phyloP scores from a whole-genome alignment of 208 protist species.

The Crithidia fasciculata region DNA sequence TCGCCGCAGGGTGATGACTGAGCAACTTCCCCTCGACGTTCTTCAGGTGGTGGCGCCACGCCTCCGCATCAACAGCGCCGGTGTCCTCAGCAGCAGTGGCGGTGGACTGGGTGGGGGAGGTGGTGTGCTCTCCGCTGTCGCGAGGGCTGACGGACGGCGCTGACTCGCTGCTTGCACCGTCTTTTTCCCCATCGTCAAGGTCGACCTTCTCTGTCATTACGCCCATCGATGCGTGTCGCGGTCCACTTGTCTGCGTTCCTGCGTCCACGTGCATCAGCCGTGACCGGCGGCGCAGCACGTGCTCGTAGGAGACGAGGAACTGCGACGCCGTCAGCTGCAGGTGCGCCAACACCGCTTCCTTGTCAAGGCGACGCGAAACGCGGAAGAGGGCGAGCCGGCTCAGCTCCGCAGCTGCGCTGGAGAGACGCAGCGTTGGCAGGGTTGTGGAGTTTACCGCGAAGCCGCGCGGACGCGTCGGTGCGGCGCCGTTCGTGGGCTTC shows the following conservation, averaged over 20 bases:
- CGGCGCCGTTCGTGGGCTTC: not conserved
- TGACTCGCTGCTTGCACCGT: no score
- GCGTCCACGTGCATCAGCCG: conserved; percentile 13
- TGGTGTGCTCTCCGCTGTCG: not conserved
- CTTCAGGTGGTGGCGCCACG: conserved; percentile 51
- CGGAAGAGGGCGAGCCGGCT: conserved; percentile 35
- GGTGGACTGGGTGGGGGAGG: not conserved
- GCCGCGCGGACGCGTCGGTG: conserved; percentile 16
- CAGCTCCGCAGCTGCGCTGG: conserved; percentile 18
- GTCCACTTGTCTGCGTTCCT: conserved; percentile 47
- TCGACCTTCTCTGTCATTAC: conserved; percentile 33
- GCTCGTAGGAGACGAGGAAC: conserved; percentile 43
- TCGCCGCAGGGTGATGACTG: conserved; percentile 4
- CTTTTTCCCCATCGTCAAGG: no score
- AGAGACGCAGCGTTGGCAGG: conserved; percentile 8
- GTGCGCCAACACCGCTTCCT: conserved; percentile 48
- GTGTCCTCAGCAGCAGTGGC: conserved; percentile 1
- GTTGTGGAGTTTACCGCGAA: conserved; percentile 9
- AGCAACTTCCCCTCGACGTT: conserved; percentile 60
- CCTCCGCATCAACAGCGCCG: conserved; percentile 29
- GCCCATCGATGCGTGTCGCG: conserved; percentile 33
- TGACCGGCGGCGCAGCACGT: conserved; percentile 21
- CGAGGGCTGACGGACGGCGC: no score
- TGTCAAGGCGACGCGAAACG: conserved; percentile 45
- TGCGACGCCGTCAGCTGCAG: conserved; percentile 40